A percentile compares a stretch with the other conserved stretches of the same genome.
Evolutionary conservation across 768 basidiomycete species (phyloP).

Genomic region (Naganishia friedmannii): DNA sequence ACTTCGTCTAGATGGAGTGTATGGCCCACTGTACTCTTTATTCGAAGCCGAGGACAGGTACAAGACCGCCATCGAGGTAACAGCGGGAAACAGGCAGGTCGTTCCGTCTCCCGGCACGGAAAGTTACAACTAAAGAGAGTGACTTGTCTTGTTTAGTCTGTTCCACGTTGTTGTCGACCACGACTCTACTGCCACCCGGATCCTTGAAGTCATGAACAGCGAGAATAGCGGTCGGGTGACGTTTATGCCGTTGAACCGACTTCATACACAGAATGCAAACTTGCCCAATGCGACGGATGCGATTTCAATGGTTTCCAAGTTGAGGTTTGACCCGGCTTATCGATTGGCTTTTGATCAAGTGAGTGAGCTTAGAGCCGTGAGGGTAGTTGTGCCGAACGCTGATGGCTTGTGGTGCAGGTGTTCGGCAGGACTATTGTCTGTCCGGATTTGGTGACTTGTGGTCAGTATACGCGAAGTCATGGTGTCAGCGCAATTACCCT

Average conservation of each 20-base stretch:
- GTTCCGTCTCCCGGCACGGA: background rate
- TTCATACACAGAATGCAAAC: constrained; percentile 72
- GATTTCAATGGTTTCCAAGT: constrained; percentile 68
- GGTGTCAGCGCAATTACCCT: constrained; percentile 95
- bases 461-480: constrained; percentile 90
- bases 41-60: constrained; percentile 90
- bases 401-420: constrained; percentile 54
- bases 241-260: constrained; percentile 95
- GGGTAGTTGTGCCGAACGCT: background rate
- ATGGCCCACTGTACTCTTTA: constrained; percentile 88
- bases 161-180: constrained; percentile 97
- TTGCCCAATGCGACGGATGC: constrained; percentile 55
- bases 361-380: constrained; percentile 11
- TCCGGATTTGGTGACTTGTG: constrained; percentile 83
- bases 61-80: constrained; percentile 88
- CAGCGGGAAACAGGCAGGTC: constrained; percentile 87
- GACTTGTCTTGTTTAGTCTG: constrained; percentile 58
- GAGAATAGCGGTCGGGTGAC: constrained; percentile 88
- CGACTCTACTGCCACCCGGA: constrained; percentile 84
- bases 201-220: constrained; percentile 89
- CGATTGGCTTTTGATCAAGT: constrained; percentile 83
- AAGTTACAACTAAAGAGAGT: no score
- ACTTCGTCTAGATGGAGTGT: constrained; percentile 73
- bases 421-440: constrained; percentile 98
- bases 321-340: constrained; percentile 68